Base-by-base conservation (phyloP, 768 basidiomycete genomes). In the Agaricus subrufescens region DNA sequence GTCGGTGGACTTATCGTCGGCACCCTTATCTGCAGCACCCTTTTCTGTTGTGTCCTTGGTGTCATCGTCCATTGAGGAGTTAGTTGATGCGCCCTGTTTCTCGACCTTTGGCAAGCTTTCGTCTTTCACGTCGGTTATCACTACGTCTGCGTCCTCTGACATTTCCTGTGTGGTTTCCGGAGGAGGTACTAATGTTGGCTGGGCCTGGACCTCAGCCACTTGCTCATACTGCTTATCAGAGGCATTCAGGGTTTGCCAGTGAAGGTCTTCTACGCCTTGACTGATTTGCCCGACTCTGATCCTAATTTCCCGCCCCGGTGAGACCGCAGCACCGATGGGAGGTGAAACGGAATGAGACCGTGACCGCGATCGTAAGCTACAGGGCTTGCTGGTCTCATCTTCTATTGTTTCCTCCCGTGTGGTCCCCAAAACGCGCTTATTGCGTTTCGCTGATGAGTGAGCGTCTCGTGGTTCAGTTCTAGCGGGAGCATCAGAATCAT, bases 271-370 rank as follows among this genome's bases (percentile, higher is more conserved):
- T 31, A 90, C 87, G 27, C 86, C 85, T 64, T 84, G 84, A 59
- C 86, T 89, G 62, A 89, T 88, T 72, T 89, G 88, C 50, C 86
- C 80, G 56, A 87, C 82, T 64, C 73, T 72, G 48, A 81, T 79
- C 74, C 87, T 90, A 71, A 87, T 81, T 69, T 90, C 87, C 61
- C 84, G 81, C 3, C 84, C 86, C 3, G 90, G 88, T n/a, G 90
- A 90, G 53, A 75, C 77, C 51, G 76, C 54, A 11, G 65, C 44
- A 27, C 58, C 75, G 60, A 71, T 63, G 50, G 81, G 77, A 48
- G 77, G 73, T 23, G 78, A 75, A 59, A 69, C 67, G 1, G 78
- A 77, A 40, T 68, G 71, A 8, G 77, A 77, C 59, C 75, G 68
- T 15, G 77, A 77, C 48, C 72, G 69, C 37, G 77, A 77, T 59